Conservation (phyloP, 768 basidiomycete genomes). For the Galerina marginata region DNA sequence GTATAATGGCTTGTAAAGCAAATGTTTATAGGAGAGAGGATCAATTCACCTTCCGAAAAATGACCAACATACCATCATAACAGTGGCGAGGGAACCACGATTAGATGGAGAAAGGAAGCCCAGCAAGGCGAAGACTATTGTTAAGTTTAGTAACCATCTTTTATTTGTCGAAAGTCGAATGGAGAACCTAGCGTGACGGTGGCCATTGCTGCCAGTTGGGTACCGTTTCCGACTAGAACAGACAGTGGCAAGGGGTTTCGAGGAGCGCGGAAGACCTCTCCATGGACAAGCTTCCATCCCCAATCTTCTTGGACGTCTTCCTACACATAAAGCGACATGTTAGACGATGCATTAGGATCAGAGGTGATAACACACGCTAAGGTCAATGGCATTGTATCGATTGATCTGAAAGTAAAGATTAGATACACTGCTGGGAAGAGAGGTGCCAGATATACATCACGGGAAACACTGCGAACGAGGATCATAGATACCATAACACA, state of each 20-base stretch:
- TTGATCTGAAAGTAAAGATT: slow-evolving; percentile 61
- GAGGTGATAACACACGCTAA: slow-evolving; percentile 61
- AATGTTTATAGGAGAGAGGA: not conserved
- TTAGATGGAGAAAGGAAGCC: slow-evolving; percentile 97
- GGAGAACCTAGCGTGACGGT: slow-evolving; percentile 77
- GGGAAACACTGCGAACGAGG: slow-evolving; percentile 81
- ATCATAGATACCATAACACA: slow-evolving; percentile 95
- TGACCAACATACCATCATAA: slow-evolving; percentile 95
- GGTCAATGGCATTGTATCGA: slow-evolving; percentile 93
- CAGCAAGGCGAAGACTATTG: slow-evolving; percentile 84
- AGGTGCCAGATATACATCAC: slow-evolving; percentile 65
- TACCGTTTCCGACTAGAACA: slow-evolving; percentile 89
- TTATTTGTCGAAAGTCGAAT: not conserved
- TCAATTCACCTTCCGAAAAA: slow-evolving; percentile 79
- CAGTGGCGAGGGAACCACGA: slow-evolving; percentile 90
- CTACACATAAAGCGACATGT: slow-evolving; percentile 39
- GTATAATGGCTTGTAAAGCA: slow-evolving; percentile 11
- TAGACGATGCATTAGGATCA: not conserved
- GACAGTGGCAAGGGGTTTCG: slow-evolving; percentile 77
- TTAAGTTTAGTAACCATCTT: not conserved
- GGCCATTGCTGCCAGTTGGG: slow-evolving; percentile 87
- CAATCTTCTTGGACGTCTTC: slow-evolving; percentile 98
- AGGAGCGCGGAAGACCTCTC: slow-evolving; percentile 93
- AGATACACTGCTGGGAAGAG: not conserved
- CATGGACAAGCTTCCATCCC: slow-evolving; percentile 98